These are phyloP conservation scores for Mrakia blollopis DNA, from an alignment of 768 basidiomycete genomes.

Conservation along the genomic window DNA sequence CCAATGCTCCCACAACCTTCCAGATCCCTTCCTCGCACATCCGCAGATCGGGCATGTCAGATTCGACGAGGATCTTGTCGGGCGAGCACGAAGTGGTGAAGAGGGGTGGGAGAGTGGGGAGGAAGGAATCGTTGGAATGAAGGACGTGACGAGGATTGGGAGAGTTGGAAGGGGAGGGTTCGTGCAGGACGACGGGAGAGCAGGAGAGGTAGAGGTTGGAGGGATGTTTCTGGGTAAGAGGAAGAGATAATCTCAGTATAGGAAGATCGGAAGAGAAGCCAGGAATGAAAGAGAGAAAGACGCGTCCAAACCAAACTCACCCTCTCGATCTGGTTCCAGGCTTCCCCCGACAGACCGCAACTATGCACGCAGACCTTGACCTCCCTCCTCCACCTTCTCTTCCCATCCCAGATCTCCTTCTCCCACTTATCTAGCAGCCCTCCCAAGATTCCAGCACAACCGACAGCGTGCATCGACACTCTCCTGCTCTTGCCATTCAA, in stretches of 20 bases:
- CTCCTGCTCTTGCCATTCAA: constrained; percentile 56
- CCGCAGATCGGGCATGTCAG: constrained; percentile 70
- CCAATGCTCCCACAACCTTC: constrained; percentile 68
- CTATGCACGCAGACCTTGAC: constrained; percentile 88
- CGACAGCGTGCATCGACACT: constrained; percentile 82
- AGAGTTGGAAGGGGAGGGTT: constrained; percentile 54
- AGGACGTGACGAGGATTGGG: constrained; percentile 67
- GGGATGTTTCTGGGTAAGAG: constrained; percentile 56
- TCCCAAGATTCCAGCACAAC: constrained; percentile 53
- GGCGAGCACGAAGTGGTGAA: constrained; percentile 58
- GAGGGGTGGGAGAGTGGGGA: constrained; percentile 58
- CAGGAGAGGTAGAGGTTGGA: constrained; percentile 80
- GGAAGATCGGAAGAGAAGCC: background rate
- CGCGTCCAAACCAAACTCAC: constrained; percentile 41
- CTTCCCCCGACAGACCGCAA: constrained; percentile 74
- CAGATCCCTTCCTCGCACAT: constrained; percentile 60
- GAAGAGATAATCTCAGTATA: too few relatives aligned
- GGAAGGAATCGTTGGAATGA: constrained; percentile 61
- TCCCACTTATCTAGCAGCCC: constrained; percentile 61
- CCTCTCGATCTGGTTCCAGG: constrained; percentile 67
- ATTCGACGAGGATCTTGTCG: constrained; percentile 74
- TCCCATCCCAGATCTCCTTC: constrained; percentile 42
- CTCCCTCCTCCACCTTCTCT: constrained; percentile 50
- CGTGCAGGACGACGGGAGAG: constrained; percentile 47
- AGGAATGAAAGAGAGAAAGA: background rate